These are phyloP conservation scores for Arthroderma sp. DNA, from an alignment of 2,329 filamentous ascomycete genomes.

Conservation along the genomic window DNA sequence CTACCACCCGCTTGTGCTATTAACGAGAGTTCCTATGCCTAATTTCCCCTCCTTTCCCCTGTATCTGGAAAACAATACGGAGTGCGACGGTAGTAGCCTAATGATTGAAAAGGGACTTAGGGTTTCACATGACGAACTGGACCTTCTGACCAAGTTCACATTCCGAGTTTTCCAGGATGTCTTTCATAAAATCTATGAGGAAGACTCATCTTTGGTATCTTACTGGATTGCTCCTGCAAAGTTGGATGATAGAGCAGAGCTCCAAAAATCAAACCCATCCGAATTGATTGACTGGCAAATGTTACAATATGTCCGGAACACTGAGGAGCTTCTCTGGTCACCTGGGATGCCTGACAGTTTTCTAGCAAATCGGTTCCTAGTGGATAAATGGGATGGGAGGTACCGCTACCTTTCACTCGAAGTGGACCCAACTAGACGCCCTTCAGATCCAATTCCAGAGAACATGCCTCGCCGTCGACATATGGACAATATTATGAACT, in stretches of 20 bases:
- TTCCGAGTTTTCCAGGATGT: constrained; percentile 66
- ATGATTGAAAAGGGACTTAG: constrained; percentile 35
- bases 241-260: neutral
- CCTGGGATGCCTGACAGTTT: constrained; percentile 28
- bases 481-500: constrained; percentile 63
- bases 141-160: constrained; percentile 58
- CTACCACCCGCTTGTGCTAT: constrained; percentile 54
- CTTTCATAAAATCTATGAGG: constrained; percentile 76
- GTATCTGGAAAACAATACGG: constrained; percentile 54
- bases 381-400: constrained; percentile 46
- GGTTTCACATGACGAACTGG: constrained; percentile 34
- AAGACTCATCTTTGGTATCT: constrained; percentile 51
- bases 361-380: constrained; percentile 41
- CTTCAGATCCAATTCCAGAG: constrained; percentile 27
- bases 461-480: constrained; percentile 28
- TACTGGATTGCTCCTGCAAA: constrained; percentile 65
- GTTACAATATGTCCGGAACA: constrained; percentile 26
- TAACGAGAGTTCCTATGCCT: constrained; percentile 57
- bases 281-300: constrained; percentile 36
- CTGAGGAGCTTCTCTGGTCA: constrained; percentile 36
- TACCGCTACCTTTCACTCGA: constrained; percentile 44
- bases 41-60: constrained; percentile 56
- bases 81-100: constrained; percentile 46
- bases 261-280: constrained; percentile 6
- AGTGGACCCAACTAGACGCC: constrained; percentile 22